Percentiles rank a stretch among this genome's conserved stretches.
These are phyloP conservation scores for Ramalina intermedia DNA, from an alignment of 495 filamentous ascomycete genomes.

Conservation along the genomic window DNA sequence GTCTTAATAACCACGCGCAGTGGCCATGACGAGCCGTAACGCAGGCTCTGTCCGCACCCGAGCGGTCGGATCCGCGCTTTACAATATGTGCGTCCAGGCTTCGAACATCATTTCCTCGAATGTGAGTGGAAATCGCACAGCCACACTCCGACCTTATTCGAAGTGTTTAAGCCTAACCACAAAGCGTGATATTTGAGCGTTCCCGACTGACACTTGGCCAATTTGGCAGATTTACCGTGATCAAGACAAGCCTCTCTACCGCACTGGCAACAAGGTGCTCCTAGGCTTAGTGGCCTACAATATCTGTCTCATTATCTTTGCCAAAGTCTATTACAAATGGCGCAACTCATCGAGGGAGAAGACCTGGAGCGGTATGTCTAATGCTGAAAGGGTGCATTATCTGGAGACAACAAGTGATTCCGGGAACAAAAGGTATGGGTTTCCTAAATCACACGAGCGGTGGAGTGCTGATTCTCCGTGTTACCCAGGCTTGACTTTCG, in stretches of 20 bases:
- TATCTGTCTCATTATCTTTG: constrained; percentile 36
- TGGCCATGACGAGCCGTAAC: constrained; percentile 20
- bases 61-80: constrained; percentile 30
- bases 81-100: constrained; percentile 65
- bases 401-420: constrained; percentile 47
- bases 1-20: neutral
- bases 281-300: constrained; percentile 40
- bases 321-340: constrained; percentile 49
- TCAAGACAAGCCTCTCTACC: constrained; percentile 53
- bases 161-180: no score
- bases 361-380: constrained; percentile 44
- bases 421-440: constrained; percentile 51
- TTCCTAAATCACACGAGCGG: neutral
- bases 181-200: no score
- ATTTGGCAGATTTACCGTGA: constrained; percentile 53
- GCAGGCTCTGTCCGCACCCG: constrained; percentile 22
- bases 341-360: constrained; percentile 40
- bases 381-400: constrained; percentile 47
- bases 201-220: no score
- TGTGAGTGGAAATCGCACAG: constrained; percentile 21
- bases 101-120: constrained; percentile 49
- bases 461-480: neutral
- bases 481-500: constrained; percentile 35
- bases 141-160: no score
- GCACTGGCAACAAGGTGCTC: constrained; percentile 49